Conservation (phyloP, 176 grass and related monocot genomes). For the Olyra latifolia region DNA sequence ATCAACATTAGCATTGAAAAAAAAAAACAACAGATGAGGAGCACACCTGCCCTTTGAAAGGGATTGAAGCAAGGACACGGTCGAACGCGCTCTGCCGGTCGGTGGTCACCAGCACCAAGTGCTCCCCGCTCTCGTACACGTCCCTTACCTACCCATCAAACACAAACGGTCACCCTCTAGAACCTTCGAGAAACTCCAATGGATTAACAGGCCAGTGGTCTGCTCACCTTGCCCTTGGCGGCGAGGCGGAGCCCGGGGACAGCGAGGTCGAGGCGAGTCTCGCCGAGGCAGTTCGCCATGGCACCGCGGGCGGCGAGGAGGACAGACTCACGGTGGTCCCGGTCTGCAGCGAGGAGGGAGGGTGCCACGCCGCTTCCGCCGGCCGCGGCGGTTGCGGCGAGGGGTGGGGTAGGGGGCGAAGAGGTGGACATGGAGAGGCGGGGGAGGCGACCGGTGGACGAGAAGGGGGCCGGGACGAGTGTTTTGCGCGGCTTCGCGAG, state of each 20-base stretch:
- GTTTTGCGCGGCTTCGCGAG: conserved; percentile 33
- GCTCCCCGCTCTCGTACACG: conserved; percentile 81
- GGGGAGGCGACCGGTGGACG: neutral
- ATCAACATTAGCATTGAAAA: neutral
- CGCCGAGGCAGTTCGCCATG: conserved; percentile 74
- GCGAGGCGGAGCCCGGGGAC: conserved; percentile 64
- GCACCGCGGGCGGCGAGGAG: conserved; percentile 47
- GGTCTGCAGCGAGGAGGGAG: conserved; percentile 58
- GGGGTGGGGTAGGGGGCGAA: conserved; percentile 9
- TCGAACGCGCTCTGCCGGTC: conserved; percentile 97
- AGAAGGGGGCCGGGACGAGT: neutral
- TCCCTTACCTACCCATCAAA: conserved; percentile 72
- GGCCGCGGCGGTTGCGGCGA: conserved; percentile 11
- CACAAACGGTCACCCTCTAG: neutral
- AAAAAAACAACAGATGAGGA: neutral
- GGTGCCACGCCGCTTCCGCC: neutral
- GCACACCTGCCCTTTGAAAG: conserved; percentile 95
- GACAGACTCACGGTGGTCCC: conserved; percentile 54
- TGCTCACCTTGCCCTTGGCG: conserved; percentile 78
- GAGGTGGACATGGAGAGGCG: conserved; percentile 19
- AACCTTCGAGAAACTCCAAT: neutral
- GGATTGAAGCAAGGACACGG: conserved; percentile 85
- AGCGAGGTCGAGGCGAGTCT: conserved; percentile 72
- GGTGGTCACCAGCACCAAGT: conserved; percentile 89
- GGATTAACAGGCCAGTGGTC: neutral